phyloP scores from a whole-genome alignment of 805 yeast species.

The Candida sanyiensis region DNA sequence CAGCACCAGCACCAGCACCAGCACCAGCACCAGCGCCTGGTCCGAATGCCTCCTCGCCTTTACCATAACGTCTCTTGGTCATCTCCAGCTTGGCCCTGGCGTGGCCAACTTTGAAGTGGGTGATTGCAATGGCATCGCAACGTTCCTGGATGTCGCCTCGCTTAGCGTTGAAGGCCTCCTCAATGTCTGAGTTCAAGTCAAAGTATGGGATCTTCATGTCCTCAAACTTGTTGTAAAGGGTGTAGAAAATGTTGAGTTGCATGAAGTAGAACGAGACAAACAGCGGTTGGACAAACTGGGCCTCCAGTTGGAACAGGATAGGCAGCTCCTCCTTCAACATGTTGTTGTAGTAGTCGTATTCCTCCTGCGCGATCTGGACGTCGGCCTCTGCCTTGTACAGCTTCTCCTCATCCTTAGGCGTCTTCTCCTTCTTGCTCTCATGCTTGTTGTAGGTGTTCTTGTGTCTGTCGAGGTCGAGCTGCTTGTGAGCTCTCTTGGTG shows the following conservation, averaged over 20 bases:
- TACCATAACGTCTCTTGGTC: conserved; percentile 69
- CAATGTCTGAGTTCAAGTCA: conserved; percentile 76
- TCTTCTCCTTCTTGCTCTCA: conserved; percentile 77
- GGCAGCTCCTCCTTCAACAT: conserved; percentile 91
- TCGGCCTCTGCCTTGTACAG: conserved; percentile 87
- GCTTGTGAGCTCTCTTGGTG: conserved; percentile 91
- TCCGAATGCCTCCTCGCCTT: conserved; percentile 37
- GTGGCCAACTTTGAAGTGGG: conserved; percentile 86
- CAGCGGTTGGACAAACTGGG: conserved; percentile 87
- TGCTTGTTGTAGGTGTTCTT: conserved; percentile 61
- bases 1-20: conserved; percentile 30
- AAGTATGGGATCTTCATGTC: conserved; percentile 96
- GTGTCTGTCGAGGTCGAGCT: conserved; percentile 87
- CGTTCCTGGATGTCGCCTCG: conserved; percentile 89
- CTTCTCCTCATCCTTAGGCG: conserved; percentile 86
- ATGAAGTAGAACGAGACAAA: conserved; percentile 93
- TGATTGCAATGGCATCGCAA: conserved; percentile 82
- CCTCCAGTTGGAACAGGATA: conserved; percentile 77
- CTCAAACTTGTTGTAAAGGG: conserved; percentile 85
- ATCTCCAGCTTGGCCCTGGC: conserved; percentile 80
- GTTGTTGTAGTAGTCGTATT: conserved; percentile 92
- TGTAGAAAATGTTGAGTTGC: conserved; percentile 96
- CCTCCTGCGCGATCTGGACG: conserved; percentile 87
- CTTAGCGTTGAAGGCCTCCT: conserved; percentile 71
- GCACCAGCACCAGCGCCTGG: conserved; percentile 34